Conservation (phyloP, 2,329 filamentous ascomycete genomes). For the Aspergillus sojae region DNA sequence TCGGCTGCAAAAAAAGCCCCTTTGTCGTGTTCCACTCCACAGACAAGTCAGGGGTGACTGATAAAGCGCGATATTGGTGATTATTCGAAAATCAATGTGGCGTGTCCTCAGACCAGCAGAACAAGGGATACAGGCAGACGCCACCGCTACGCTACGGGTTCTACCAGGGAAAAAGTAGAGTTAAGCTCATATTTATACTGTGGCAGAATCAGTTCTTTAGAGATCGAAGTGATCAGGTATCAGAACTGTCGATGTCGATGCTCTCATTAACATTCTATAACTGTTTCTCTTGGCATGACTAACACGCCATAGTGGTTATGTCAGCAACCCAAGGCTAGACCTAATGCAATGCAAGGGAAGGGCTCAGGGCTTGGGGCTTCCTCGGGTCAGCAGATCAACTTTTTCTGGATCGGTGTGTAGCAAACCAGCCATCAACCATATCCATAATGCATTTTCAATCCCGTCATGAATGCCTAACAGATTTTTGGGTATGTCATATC, state of each 20-base stretch:
- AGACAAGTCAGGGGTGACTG: slow-evolving; percentile 1
- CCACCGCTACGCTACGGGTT: slow-evolving; percentile 18
- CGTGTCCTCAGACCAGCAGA: slow-evolving; percentile 6
- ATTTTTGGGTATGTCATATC: slow-evolving; percentile 26
- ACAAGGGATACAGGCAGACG: slow-evolving; percentile 17
- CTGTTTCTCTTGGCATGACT: neutral
- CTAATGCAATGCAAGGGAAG: slow-evolving; percentile 29
- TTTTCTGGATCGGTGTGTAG: slow-evolving; percentile 18
- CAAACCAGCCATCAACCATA: slow-evolving; percentile 10
- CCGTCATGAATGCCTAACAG: slow-evolving; percentile 26
- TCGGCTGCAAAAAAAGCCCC: slow-evolving; percentile 5
- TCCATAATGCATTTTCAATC: slow-evolving; percentile 11
- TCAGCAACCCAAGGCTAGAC: slow-evolving; percentile 25
- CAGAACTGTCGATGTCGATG: neutral
- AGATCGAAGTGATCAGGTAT: neutral
- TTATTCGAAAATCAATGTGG: neutral
- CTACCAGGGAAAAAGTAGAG: neutral
- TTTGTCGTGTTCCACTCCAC: neutral
- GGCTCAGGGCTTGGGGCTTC: slow-evolving; percentile 31
- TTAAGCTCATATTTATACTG: neutral
- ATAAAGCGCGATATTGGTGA: slow-evolving; percentile 5
- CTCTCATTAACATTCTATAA: neutral
- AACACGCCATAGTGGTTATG: slow-evolving; percentile 15
- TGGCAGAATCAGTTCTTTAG: neutral
- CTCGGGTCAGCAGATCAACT: slow-evolving; percentile 24